Base-by-base conservation (phyloP, 1,284 basidiomycete species). In the Heterobasidion annosum region DNA sequence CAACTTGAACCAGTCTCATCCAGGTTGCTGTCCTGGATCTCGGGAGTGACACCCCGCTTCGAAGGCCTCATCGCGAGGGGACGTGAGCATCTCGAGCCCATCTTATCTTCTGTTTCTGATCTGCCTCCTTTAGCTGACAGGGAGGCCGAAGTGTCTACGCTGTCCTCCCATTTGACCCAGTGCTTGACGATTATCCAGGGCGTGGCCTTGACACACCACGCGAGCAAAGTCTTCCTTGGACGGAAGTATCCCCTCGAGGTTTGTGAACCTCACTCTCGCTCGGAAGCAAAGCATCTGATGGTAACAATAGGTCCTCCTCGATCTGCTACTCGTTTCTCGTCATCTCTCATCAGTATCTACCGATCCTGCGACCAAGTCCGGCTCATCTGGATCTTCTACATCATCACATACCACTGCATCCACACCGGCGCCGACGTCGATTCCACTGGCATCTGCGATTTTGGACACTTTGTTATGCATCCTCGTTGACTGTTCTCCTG, bases 381-480 rank as follows among this genome's bases (percentile, higher is more conserved):
- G 52, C 60, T 40, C 51, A 49, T 50, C 51, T 25, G 52, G 57
- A n/a, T 51, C 53, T 34, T 55, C 57, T 15, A 54, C 61, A 1
- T 55, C 63, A 6, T 56, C 50, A 35, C 61, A 59, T 13, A 59
- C 58, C 3, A 58, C 54, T 19, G 34, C 57, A 8, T 57, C 57
- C 19, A 55, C 58, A 34, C 40, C 62, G 57, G 51, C 60, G 57
- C 8, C 66, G 62, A 13, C 67, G 73, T 40, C 65, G 3, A 50
- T 57, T 34, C 45, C 51, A 2, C 46, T 59, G 34, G 52, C 59
- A 15, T 87, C 87, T 12, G 73, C 77, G 7, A 73, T 91, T 1
- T 72, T 96, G 16, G 93, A 96, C 62, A 89, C 91, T 0, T 68
- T 96, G 2, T 74, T 93, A 25, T 92, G 89, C 61, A 76, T 93